A percentile compares a stretch with the other conserved stretches of the same genome.
phyloP scores from a whole-genome alignment of 441 rosid species.

The Eugenia klotzschiana region DNA sequence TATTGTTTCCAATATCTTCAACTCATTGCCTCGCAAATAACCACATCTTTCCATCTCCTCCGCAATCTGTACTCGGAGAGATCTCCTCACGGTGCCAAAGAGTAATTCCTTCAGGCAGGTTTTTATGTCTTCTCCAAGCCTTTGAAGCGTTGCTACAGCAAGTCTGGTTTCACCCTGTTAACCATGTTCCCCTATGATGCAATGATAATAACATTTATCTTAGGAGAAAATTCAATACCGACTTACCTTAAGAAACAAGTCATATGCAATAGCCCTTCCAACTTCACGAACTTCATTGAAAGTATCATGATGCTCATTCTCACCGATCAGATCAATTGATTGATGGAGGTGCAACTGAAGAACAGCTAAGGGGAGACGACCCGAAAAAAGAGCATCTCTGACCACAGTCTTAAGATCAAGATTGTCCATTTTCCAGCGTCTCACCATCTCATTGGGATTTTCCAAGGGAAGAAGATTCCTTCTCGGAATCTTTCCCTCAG shows the following conservation, averaged over 20 bases:
- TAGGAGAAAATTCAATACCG: slow-evolving; percentile 11
- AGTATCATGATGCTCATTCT: slow-evolving; percentile 58
- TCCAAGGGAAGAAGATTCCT: slow-evolving; percentile 63
- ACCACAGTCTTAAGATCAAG: slow-evolving; percentile 85
- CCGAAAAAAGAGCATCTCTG: slow-evolving; percentile 85
- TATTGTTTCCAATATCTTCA: slow-evolving; percentile 67
- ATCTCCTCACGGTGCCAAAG: slow-evolving; percentile 89
- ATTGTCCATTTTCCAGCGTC: slow-evolving; percentile 84
- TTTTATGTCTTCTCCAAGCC: slow-evolving; percentile 92
- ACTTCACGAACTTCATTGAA: slow-evolving; percentile 86
- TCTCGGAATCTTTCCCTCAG: slow-evolving; percentile 12
- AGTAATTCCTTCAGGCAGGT: slow-evolving; percentile 79
- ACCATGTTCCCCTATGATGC: slow-evolving; percentile 21
- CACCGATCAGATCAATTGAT: slow-evolving; percentile 39
- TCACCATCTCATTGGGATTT: slow-evolving; percentile 95
- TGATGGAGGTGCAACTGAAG: slow-evolving; percentile 94
- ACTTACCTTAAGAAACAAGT: slow-evolving; percentile 79
- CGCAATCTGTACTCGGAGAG: slow-evolving; percentile 62
- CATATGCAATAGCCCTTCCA: slow-evolving; percentile 95
- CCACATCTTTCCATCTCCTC: slow-evolving; percentile 77
- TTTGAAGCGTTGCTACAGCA: slow-evolving; percentile 80
- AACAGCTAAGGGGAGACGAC: slow-evolving; percentile 97
- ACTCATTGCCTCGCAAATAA: slow-evolving; percentile 69
- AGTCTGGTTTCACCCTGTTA: slow-evolving; percentile 85
- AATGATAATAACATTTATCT: slow-evolving; percentile 7